Percentiles rank a stretch among this genome's conserved stretches.
Conservation (phyloP, 768 basidiomycete species). For the Tricholoma bakamatsutake region DNA sequence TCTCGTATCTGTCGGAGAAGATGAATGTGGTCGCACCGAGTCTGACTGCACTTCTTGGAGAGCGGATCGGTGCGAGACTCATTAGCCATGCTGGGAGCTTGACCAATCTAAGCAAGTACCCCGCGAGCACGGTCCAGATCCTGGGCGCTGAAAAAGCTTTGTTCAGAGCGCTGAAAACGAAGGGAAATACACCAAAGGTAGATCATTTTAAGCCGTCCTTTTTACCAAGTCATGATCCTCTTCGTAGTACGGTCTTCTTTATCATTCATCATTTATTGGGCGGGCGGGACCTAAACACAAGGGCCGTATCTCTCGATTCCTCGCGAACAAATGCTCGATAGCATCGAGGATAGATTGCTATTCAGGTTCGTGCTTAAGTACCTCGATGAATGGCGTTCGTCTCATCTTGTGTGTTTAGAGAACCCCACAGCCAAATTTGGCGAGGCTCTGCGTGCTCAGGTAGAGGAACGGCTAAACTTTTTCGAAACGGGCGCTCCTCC, state of each 20-base stretch:
- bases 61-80: slow-evolving; percentile 86
- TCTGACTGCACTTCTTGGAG: slow-evolving; percentile 83
- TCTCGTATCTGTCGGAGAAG: slow-evolving; percentile 88
- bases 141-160: slow-evolving; percentile 97
- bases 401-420: slow-evolving; percentile 35
- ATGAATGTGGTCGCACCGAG: slow-evolving; percentile 97
- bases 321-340: slow-evolving; percentile 98
- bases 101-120: slow-evolving; percentile 97
- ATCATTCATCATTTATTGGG: slow-evolving; percentile 95
- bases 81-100: slow-evolving; percentile 96
- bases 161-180: slow-evolving; percentile 96
- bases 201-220: slow-evolving; percentile 4
- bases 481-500: slow-evolving; percentile 91
- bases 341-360: slow-evolving; percentile 97
- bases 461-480: slow-evolving; percentile 91
- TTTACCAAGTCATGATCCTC: background rate
- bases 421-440: slow-evolving; percentile 90
- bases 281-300: slow-evolving; percentile 93
- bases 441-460: slow-evolving; percentile 88
- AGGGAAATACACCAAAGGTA: slow-evolving; percentile 97
- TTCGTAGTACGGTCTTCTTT: slow-evolving; percentile 88
- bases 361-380: slow-evolving; percentile 44
- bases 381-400: background rate
- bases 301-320: slow-evolving; percentile 96
- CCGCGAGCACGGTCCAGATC: slow-evolving; percentile 97